Base-by-base conservation (phyloP, 176 grass and related monocot genomes). In the Triticum turgidum region DNA sequence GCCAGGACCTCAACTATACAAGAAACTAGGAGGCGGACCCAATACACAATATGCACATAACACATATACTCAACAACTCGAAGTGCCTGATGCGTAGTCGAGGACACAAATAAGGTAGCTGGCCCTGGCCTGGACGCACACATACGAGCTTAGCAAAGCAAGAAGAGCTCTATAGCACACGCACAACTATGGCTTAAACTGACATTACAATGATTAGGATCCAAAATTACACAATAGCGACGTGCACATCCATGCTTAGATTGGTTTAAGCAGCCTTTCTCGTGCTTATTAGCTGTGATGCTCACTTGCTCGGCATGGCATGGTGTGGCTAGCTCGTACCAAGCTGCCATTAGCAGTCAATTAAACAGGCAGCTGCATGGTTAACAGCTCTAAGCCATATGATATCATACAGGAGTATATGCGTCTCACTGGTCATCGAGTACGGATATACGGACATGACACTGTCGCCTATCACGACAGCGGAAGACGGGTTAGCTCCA, bases 381-480 rank as follows among this genome's bases (percentile, higher is more conserved):
- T 34, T 77, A 82, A 62, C 70, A 70, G 63, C 70, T 59, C 35
- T 69, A 62, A 86, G 45, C 18, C 44, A 25, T 25, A 25, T 25
- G 25, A 33, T 42, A 56, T 56, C 17, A 56, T 56, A 56, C 7
- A 15, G 44, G 17, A 56, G 29, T 24, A 22, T 41, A 2, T 22
- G 27, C 49, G 64, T 81, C 61, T 32, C 18, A 45, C 6, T 27
- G 18, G 18, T 49, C 78, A 69, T 47, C 35, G 27, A 70, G 78
- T 77, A 76, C 61, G 80, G 58, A 80, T 81, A 62, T 69, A 38
- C 9, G 49, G 77, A 81, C 67, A 69, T 85, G 45, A 56, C 7
- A 44, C 2, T 29, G 14, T 32, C 25, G 13, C 44, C 72, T 27
- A 44, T 22, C 37, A 22, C 8, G 69, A 89, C 18, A 67, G 82